phyloP scores from a whole-genome alignment of 2,329 filamentous ascomycete species.

The Bipolaris bicolor region DNA sequence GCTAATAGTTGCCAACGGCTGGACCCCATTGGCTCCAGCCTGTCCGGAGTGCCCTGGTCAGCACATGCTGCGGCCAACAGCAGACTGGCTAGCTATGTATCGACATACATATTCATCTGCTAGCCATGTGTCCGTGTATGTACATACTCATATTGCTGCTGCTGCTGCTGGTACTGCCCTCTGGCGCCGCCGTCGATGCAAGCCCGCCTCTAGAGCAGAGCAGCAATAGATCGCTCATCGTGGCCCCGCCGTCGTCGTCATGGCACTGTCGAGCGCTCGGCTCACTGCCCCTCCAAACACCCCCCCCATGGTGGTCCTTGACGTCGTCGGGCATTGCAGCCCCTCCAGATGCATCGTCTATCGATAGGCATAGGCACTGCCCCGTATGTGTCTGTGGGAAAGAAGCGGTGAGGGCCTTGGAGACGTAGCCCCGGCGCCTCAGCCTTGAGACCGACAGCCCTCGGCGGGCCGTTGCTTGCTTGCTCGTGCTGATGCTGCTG shows the following conservation, averaged over 20 bases:
- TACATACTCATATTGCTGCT: not conserved
- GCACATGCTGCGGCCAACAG: conserved; percentile 32
- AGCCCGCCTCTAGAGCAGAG: not conserved
- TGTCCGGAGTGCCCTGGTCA: conserved; percentile 32
- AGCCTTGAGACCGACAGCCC: conserved; percentile 26
- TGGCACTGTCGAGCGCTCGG: conserved; percentile 13
- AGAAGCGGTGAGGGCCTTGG: conserved; percentile 47
- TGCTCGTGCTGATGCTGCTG: conserved; percentile 23
- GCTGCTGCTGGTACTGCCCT: not conserved
- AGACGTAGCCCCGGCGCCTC: conserved; percentile 36
- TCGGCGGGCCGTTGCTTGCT: conserved; percentile 34
- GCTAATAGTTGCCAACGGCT: conserved; percentile 28
- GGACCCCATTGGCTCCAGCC: conserved; percentile 35
- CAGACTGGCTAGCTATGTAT: conserved; percentile 10
- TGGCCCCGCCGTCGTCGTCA: conserved; percentile 2
- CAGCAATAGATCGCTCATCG: not conserved
- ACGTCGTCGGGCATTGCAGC: conserved; percentile 32
- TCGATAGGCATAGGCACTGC: conserved; percentile 37
- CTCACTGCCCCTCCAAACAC: conserved; percentile 23
- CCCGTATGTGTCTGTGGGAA: conserved; percentile 25
- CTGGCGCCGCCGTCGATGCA: conserved; percentile 16
- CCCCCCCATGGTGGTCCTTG: conserved; percentile 16
- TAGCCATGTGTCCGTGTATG: not conserved
- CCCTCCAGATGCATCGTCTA: conserved; percentile 35
- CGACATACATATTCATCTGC: no score